A percentile compares a stretch with the other conserved stretches of the same genome.
These are phyloP conservation scores for Nakazawaea ernobii DNA, from an alignment of 805 yeast species.

Conservation along the genomic window DNA sequence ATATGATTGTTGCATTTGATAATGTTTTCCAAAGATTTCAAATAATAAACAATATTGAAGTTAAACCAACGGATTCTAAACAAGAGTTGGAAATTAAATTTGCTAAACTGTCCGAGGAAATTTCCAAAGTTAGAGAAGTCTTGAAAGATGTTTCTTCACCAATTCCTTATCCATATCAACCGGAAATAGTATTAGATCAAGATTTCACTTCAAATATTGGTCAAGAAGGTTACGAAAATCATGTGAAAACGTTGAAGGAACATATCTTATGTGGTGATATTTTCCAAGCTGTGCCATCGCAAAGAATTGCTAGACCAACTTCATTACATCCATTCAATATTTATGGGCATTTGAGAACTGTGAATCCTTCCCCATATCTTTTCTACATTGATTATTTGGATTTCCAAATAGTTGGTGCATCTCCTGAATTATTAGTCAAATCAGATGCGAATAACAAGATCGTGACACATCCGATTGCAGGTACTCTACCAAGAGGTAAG, in stretches of 20 bases:
- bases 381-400: slow-evolving; percentile 89
- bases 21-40: slow-evolving; percentile 92
- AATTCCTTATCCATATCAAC: slow-evolving; percentile 67
- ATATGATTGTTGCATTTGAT: slow-evolving; percentile 86
- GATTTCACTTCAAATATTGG: slow-evolving; percentile 86
- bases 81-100: slow-evolving; percentile 38
- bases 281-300: slow-evolving; percentile 97
- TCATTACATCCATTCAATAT: slow-evolving; percentile 94
- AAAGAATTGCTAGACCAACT: slow-evolving; percentile 93
- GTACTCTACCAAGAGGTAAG: slow-evolving; percentile 87
- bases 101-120: slow-evolving; percentile 48
- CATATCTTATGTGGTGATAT: slow-evolving; percentile 91
- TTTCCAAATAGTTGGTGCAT: slow-evolving; percentile 95
- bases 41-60: slow-evolving; percentile 72
- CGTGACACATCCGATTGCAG: slow-evolving; percentile 97
- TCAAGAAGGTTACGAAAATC: slow-evolving; percentile 84
- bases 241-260: slow-evolving; percentile 66
- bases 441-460: slow-evolving; percentile 67
- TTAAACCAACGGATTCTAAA: slow-evolving; percentile 28
- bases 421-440: slow-evolving; percentile 90
- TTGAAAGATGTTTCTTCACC: slow-evolving; percentile 39
- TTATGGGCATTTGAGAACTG: slow-evolving; percentile 89
- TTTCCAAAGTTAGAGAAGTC: slow-evolving; percentile 46
- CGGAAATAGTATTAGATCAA: slow-evolving; percentile 61
- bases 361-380: slow-evolving; percentile 96